A percentile compares a stretch with the other conserved stretches of the same genome.
Evolutionary conservation across 305 asterid species (phyloP).

Genomic region (Salvia sclarea): DNA sequence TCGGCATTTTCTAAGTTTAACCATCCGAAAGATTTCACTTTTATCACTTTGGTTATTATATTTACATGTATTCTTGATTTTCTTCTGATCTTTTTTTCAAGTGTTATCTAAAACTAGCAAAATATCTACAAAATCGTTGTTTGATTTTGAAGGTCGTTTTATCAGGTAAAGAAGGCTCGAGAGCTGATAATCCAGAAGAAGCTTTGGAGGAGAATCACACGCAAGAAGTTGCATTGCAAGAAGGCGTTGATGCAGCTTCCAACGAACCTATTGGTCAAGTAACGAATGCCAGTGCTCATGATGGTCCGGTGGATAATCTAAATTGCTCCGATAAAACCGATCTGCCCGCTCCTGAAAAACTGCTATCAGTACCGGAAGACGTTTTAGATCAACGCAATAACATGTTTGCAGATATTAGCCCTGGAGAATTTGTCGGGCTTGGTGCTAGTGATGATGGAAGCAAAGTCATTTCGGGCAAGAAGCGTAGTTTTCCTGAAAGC

Average conservation of each 20-base stretch:
- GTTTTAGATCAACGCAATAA: conserved; percentile 40
- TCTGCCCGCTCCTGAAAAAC: conserved; percentile 70
- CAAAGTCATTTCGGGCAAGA: conserved; percentile 69
- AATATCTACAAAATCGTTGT: conserved; percentile 5
- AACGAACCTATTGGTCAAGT: conserved; percentile 40
- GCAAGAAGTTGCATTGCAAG: conserved; percentile 38
- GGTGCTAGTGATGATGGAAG: conserved; percentile 68
- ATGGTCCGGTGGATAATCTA: conserved; percentile 34
- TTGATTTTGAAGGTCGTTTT: conserved; percentile 26
- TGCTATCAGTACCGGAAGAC: conserved; percentile 63
- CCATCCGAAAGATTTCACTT: too few species aligned
- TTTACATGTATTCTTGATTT: conserved; percentile 9
- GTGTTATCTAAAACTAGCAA: not conserved
- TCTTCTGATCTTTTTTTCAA: not conserved
- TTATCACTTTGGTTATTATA: conserved; percentile 1
- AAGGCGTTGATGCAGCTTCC: conserved; percentile 35
- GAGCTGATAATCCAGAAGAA: conserved; percentile 42
- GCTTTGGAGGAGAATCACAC: conserved; percentile 37
- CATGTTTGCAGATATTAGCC: conserved; percentile 58
- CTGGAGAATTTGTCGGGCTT: conserved; percentile 44
- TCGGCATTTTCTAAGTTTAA: too few species aligned
- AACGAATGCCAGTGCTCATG: conserved; percentile 36
- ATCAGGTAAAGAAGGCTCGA: conserved; percentile 43
- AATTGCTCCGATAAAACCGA: conserved; percentile 44
- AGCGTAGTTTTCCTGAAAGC: conserved; percentile 86